Conservation (phyloP, 2,329 filamentous ascomycete genomes). For the Xylariaceae sp. region DNA sequence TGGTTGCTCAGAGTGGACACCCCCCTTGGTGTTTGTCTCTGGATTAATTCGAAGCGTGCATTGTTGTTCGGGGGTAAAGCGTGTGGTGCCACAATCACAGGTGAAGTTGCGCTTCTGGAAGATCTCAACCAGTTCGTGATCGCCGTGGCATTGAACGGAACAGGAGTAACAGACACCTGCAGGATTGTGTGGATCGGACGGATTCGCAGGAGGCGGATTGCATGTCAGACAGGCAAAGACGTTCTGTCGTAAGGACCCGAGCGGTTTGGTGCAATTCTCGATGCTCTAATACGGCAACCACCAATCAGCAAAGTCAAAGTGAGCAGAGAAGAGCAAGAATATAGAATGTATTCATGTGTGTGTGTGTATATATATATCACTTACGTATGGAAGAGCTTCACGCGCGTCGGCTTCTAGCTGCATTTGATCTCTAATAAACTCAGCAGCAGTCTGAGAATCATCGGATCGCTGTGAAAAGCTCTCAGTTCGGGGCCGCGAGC, state of each 20-base stretch:
- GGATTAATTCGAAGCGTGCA: conserved; percentile 77
- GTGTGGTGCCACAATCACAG: conserved; percentile 92
- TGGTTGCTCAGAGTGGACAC: conserved; percentile 75
- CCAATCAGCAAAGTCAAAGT: conserved; percentile 26
- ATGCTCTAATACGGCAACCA: conserved; percentile 68
- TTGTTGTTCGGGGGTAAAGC: conserved; percentile 67
- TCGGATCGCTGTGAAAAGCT: conserved; percentile 62
- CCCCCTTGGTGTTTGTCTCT: conserved; percentile 73
- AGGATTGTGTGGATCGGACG: conserved; percentile 65
- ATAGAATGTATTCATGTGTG: no score
- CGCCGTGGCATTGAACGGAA: conserved; percentile 94
- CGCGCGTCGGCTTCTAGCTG: conserved; percentile 92
- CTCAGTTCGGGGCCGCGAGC: conserved; percentile 48
- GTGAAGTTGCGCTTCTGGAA: conserved; percentile 95
- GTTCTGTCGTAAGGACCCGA: conserved; percentile 83
- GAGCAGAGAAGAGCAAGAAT: conserved; percentile 1
- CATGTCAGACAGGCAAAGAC: conserved; percentile 95
- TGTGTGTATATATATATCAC: conserved; percentile 35
- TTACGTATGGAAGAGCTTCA: conserved; percentile 89
- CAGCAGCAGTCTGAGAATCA: conserved; percentile 72
- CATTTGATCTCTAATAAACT: conserved; percentile 87
- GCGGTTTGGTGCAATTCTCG: conserved; percentile 86
- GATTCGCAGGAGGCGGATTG: conserved; percentile 72
- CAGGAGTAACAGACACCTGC: conserved; percentile 96
- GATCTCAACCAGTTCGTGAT: conserved; percentile 92